Evolutionary conservation across 1,139 yeast genomes (phyloP).

Genomic region (Yamadazyma membranifaciens): DNA sequence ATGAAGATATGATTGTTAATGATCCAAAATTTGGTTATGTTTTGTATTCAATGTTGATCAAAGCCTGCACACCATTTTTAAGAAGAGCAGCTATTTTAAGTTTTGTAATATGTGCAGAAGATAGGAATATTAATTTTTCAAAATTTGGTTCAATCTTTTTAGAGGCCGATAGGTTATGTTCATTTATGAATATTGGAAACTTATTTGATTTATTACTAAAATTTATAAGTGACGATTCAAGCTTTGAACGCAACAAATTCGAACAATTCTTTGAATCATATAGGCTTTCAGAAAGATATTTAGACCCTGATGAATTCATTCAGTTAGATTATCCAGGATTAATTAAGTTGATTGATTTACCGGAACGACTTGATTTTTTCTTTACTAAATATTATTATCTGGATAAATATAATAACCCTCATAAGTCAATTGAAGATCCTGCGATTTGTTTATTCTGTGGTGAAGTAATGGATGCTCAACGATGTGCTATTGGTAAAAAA

Average conservation of each 20-base stretch:
- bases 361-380: constrained; percentile 67
- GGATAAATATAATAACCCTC: constrained; percentile 41
- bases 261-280: constrained; percentile 18
- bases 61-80: constrained; percentile 63
- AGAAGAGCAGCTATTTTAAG: constrained; percentile 65
- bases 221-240: constrained; percentile 13
- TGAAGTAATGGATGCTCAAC: constrained; percentile 64
- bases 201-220: constrained; percentile 14
- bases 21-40: constrained; percentile 31
- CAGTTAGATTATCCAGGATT: constrained; percentile 67
- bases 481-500: constrained; percentile 46
- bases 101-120: constrained; percentile 55
- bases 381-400: constrained; percentile 58
- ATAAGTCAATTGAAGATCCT: constrained; percentile 60
- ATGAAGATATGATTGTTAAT: constrained; percentile 14
- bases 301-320: constrained; percentile 7
- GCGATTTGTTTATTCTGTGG: constrained; percentile 90
- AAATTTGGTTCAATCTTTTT: constrained; percentile 22
- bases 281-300: constrained; percentile 2
- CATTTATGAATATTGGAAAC: constrained; percentile 51
- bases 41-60: constrained; percentile 54
- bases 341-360: constrained; percentile 56
- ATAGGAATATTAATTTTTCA: constrained; percentile 31
- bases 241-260: constrained; percentile 19
- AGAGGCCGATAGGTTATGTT: constrained; percentile 61